phyloP scores from a whole-genome alignment of 345 rosid species.

The Anastatica hierochuntica region DNA sequence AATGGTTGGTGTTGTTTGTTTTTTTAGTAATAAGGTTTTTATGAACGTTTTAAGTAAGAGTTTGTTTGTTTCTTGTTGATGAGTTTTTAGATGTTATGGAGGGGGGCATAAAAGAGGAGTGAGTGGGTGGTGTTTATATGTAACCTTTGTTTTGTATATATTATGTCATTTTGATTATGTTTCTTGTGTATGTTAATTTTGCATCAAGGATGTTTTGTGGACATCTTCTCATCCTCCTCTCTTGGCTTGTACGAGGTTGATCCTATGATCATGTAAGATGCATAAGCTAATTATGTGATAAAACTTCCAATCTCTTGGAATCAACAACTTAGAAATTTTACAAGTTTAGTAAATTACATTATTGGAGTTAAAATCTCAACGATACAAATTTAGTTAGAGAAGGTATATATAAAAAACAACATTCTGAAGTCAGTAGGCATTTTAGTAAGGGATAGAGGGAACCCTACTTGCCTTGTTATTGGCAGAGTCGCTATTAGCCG shows the following conservation, averaged over 20 bases:
- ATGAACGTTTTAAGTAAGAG: background rate
- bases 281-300: no score
- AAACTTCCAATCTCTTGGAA: no score
- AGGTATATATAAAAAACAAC: background rate
- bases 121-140: constrained; percentile 26
- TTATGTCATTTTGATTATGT: constrained; percentile 21
- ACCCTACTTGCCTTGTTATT: constrained; percentile 3
- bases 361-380: background rate
- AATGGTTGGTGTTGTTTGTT: no score
- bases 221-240: no score
- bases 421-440: background rate
- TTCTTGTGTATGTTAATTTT: constrained; percentile 2
- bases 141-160: constrained; percentile 20
- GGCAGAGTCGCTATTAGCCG: background rate
- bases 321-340: background rate
- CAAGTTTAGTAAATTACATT: background rate
- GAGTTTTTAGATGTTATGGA: no score
- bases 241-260: no score
- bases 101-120: background rate
- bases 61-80: constrained; percentile 5
- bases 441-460: constrained; percentile 7
- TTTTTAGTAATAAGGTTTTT: constrained; percentile 16
- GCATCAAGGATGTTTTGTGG: no score
- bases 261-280: no score
- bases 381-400: no score